Conservation (phyloP, 1,139 yeast species). For the Blastobotrys indianensis region DNA sequence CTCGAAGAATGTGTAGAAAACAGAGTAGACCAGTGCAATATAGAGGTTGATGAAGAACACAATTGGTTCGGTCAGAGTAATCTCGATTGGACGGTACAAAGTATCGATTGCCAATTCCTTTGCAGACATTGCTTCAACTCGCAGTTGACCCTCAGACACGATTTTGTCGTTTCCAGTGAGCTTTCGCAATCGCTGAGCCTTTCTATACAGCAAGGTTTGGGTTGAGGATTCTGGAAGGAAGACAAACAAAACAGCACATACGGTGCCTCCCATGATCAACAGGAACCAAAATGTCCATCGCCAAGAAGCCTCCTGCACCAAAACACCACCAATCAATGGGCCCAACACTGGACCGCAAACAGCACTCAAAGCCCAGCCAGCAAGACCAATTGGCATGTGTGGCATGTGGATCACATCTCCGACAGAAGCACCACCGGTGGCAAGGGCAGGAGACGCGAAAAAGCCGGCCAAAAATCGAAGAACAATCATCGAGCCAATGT, state of each 20-base stretch:
- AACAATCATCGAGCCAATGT: conserved; percentile 47
- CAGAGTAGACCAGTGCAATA: conserved; percentile 48
- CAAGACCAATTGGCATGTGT: conserved; percentile 36
- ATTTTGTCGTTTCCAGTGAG: conserved; percentile 29
- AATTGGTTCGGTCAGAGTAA: conserved; percentile 14
- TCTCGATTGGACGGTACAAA: conserved; percentile 11
- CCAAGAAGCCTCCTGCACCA: conserved; percentile 26
- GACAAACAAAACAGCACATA: conserved; percentile 34
- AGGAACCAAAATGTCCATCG: conserved; percentile 44
- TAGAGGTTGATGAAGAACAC: conserved; percentile 35
- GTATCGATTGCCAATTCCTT: conserved; percentile 12
- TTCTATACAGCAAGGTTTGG: conserved; percentile 41
- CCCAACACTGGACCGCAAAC: conserved; percentile 61
- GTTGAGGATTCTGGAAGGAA: conserved; percentile 50
- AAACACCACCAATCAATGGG: conserved; percentile 63
- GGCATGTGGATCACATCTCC: conserved; percentile 43
- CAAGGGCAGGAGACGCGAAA: conserved; percentile 76
- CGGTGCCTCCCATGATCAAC: conserved; percentile 37
- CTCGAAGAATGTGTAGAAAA: conserved; percentile 53
- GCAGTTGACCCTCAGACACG: conserved; percentile 6
- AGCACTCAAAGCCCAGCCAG: conserved; percentile 47
- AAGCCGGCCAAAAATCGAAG: conserved; percentile 76
- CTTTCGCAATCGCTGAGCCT: conserved; percentile 44
- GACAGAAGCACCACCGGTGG: conserved; percentile 83
- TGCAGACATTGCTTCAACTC: conserved; percentile 7